These are phyloP conservation scores for Clonostachys sp. DNA, from an alignment of 2,329 filamentous ascomycete genomes.

Conservation along the genomic window DNA sequence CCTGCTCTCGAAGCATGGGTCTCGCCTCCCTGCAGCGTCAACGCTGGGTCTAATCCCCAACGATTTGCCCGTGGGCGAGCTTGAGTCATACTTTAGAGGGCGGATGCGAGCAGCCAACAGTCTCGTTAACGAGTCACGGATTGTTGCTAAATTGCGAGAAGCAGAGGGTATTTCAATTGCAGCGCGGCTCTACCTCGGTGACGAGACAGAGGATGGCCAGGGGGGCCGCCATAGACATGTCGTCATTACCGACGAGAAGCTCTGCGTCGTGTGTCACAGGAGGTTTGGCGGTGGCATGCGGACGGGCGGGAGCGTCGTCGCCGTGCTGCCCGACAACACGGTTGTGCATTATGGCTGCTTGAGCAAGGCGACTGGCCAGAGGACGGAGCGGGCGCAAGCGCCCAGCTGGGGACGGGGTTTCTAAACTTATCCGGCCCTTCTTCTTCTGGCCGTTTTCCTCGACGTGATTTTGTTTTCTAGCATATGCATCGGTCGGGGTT, in stretches of 20 bases:
- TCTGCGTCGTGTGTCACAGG: constrained; percentile 92
- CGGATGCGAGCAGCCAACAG: constrained; percentile 84
- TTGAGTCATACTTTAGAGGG: constrained; percentile 88
- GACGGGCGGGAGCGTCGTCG: constrained; percentile 84
- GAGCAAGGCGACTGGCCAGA: constrained; percentile 36
- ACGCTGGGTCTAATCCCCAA: constrained; percentile 84
- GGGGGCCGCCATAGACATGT: constrained; percentile 61
- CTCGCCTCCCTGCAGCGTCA: constrained; percentile 80
- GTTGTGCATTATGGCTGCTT: constrained; percentile 82
- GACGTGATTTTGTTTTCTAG: constrained; percentile 6
- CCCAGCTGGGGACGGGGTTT: constrained; percentile 30
- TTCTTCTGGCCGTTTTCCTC: neutral
- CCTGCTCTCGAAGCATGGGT: constrained; percentile 87
- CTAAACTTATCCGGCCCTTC: constrained; percentile 7
- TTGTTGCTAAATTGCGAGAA: constrained; percentile 72
- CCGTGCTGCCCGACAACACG: constrained; percentile 78
- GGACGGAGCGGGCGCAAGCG: constrained; percentile 21
- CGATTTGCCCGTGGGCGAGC: constrained; percentile 68
- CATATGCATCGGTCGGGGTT: constrained; percentile 12
- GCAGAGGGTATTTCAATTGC: constrained; percentile 77
- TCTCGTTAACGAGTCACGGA: constrained; percentile 72
- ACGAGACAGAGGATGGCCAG: constrained; percentile 48
- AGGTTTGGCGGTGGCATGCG: constrained; percentile 79
- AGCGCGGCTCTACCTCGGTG: constrained; percentile 68
- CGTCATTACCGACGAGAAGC: constrained; percentile 78